Evolutionary conservation across 2,329 filamentous ascomycete species (phyloP).

Genomic region (Fusarium humuli): DNA sequence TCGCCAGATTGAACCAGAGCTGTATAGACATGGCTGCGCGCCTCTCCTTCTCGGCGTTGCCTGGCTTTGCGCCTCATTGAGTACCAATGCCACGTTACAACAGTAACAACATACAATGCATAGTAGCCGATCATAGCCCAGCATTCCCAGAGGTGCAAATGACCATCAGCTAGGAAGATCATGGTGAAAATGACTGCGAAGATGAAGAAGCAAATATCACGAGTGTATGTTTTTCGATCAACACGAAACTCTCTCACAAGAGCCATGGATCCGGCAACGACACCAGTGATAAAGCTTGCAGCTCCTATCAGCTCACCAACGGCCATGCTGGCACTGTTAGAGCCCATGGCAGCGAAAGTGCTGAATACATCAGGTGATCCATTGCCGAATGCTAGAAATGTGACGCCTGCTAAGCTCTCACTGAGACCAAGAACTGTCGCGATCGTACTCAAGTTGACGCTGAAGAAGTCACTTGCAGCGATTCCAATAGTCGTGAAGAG

Average conservation of each 20-base stretch:
- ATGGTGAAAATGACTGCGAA: constrained; percentile 88
- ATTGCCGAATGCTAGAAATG: constrained; percentile 96
- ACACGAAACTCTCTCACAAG: constrained; percentile 95
- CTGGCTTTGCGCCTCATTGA: constrained; percentile 70
- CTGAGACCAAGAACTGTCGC: constrained; percentile 90
- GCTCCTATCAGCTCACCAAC: constrained; percentile 95
- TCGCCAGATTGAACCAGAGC: constrained; percentile 62
- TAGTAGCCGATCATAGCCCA: constrained; percentile 92
- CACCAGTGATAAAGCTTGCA: constrained; percentile 94
- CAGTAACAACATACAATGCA: constrained; percentile 85
- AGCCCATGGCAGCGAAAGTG: constrained; percentile 97
- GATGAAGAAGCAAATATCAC: constrained; percentile 94
- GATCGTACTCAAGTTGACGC: constrained; percentile 94
- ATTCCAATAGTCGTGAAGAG: constrained; percentile 98
- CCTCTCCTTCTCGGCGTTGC: constrained; percentile 75
- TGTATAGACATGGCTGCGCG: constrained; percentile 78
- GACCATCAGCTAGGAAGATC: constrained; percentile 86
- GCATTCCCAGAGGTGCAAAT: constrained; percentile 89
- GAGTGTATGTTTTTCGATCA: constrained; percentile 86
- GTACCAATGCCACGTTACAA: constrained; percentile 94
- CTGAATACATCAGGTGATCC: constrained; percentile 98
- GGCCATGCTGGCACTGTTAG: constrained; percentile 95
- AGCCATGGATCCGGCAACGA: constrained; percentile 97
- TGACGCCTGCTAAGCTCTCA: constrained; percentile 95
- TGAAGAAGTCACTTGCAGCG: constrained; percentile 98